Evolutionary conservation across 176 grass and related monocot genomes (phyloP).

Genomic region (Puccinellia tenuiflora): DNA sequence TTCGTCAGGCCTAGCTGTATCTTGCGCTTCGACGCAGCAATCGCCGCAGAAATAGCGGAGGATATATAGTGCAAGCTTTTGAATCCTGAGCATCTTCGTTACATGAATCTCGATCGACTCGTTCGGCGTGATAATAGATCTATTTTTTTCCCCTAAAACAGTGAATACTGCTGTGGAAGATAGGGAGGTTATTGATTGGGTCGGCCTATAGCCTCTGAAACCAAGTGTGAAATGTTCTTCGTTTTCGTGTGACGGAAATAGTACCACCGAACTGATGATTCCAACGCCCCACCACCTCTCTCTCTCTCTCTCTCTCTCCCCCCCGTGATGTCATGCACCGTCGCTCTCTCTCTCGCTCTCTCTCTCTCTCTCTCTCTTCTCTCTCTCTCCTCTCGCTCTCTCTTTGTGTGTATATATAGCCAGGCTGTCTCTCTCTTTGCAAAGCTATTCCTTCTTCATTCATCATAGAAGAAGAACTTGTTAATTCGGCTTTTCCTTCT

Average conservation of each 20-base stretch:
- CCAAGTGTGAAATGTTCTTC: constrained; percentile 11
- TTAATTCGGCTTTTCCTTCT: constrained; percentile 13
- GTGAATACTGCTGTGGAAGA: not conserved
- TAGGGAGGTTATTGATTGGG: not conserved
- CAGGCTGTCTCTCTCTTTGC: constrained; percentile 28
- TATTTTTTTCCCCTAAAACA: not conserved
- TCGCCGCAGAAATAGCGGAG: not conserved
- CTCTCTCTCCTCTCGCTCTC: no score
- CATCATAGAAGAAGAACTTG: constrained; percentile 23
- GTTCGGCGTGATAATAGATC: not conserved
- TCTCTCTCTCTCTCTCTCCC: not conserved
- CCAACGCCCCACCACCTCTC: constrained; percentile 41
- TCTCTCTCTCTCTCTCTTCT: no score
- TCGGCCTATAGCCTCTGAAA: constrained; percentile 19
- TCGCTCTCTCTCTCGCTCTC: not conserved
- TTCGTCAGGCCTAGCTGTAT: not conserved
- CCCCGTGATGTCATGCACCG: constrained; percentile 22
- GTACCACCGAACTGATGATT: constrained; percentile 39
- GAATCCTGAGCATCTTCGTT: no score
- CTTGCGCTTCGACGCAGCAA: constrained; percentile 14
- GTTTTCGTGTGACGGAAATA: constrained; percentile 30
- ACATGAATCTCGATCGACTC: no score
- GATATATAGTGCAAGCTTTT: no score
- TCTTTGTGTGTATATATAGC: constrained; percentile 2
- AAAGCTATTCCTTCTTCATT: constrained; percentile 40